Evolutionary conservation across 805 yeast genomes (phyloP).

Genomic region (Myxozyma geophila): DNA sequence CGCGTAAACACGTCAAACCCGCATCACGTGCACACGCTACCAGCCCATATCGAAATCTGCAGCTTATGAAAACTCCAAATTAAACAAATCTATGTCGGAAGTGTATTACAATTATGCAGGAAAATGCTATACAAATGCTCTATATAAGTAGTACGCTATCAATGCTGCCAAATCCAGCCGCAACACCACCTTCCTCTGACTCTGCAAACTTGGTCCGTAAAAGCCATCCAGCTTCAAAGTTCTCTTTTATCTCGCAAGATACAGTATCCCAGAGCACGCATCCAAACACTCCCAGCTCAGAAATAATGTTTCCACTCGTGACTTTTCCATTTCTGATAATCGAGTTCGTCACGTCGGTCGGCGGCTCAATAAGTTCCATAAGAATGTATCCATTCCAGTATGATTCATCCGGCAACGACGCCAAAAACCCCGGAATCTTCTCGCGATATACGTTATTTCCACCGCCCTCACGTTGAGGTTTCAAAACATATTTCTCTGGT

Average conservation of each 20-base stretch:
- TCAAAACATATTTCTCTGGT: constrained; percentile 79
- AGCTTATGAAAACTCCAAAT: too few species aligned
- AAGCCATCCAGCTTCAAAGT: constrained; percentile 80
- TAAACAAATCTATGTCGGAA: neutral
- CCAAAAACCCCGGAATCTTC: constrained; percentile 77
- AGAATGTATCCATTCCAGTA: constrained; percentile 91
- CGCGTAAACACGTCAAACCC: too few species aligned
- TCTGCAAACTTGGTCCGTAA: constrained; percentile 84
- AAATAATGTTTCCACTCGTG: constrained; percentile 72
- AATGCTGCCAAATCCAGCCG: constrained; percentile 98
- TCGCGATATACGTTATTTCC: constrained; percentile 91
- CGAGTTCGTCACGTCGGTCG: constrained; percentile 61
- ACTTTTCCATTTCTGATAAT: constrained; percentile 70
- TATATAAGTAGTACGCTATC: constrained; percentile 70
- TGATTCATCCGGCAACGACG: constrained; percentile 55
- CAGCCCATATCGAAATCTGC: too few species aligned
- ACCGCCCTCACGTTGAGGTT: constrained; percentile 99
- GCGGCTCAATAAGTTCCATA: constrained; percentile 91
- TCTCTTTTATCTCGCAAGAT: constrained; percentile 57
- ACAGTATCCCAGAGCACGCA: constrained; percentile 72
- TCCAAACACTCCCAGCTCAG: constrained; percentile 93
- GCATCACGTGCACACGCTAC: too few species aligned
- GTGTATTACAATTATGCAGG: neutral
- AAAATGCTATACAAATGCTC: constrained; percentile 25
- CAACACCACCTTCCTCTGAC: constrained; percentile 97